phyloP scores from a whole-genome alignment of 306 rosid species.

The Cicer bijugum region DNA sequence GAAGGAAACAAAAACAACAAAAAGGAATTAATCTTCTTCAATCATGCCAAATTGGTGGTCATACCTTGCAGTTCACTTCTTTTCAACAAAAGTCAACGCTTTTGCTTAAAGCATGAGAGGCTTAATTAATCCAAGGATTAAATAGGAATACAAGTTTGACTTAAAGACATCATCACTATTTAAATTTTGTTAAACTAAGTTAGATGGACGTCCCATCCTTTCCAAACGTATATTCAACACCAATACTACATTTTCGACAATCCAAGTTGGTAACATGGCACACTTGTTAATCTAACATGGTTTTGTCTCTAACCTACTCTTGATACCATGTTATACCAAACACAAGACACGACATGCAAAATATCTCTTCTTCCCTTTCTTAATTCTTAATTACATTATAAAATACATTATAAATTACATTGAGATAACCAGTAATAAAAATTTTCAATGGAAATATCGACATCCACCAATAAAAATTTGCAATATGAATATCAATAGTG shows the following conservation, averaged over 20 bases:
- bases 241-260: conserved; percentile 33
- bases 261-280: conserved; percentile 26
- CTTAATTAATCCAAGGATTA: conserved; percentile 43
- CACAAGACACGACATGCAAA: neutral
- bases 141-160: conserved; percentile 50
- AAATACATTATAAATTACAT: too few relatives aligned
- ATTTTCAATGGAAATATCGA: too few relatives aligned
- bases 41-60: conserved; percentile 42
- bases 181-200: conserved; percentile 36
- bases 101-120: conserved; percentile 62
- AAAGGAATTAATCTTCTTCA: neutral
- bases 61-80: conserved; percentile 57
- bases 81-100: conserved; percentile 57
- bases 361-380: too few relatives aligned
- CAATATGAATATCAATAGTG: too few relatives aligned
- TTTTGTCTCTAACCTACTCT: conserved; percentile 13
- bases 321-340: conserved; percentile 2
- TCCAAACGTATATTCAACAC: conserved; percentile 37
- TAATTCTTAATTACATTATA: too few relatives aligned
- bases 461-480: too few relatives aligned
- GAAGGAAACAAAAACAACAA: too few relatives aligned
- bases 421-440: too few relatives aligned
- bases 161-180: conserved; percentile 50
- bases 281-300: conserved; percentile 3
- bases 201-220: conserved; percentile 46